Conservation (phyloP, 805 yeast species). For the Lipomyces orientalis region DNA sequence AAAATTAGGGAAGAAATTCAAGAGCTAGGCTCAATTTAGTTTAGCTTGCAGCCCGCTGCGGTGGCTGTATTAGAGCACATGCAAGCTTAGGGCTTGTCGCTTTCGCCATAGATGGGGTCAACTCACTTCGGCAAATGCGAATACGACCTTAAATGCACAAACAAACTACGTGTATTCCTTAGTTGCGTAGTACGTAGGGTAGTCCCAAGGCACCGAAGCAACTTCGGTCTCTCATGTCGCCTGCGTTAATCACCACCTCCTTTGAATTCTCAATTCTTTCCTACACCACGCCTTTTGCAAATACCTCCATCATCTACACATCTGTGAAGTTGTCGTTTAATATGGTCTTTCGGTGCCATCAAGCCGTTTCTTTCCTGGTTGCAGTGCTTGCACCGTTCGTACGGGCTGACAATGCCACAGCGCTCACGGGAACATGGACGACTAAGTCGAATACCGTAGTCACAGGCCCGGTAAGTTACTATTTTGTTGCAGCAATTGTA, state of each 20-base stretch:
- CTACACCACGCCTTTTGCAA: neutral
- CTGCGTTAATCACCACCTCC: neutral
- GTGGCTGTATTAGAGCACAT: neutral
- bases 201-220: neutral
- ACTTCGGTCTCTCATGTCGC: no score
- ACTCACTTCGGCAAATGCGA: neutral
- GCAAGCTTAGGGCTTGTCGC: neutral
- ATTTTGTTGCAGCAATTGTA: no score
- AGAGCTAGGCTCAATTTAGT: neutral
- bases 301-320: neutral
- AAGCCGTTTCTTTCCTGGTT: neutral
- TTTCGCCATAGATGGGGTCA: neutral
- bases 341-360: neutral
- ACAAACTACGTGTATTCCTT: neutral
- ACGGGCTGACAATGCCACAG: neutral
- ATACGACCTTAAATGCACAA: neutral
- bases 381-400: neutral
- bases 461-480: constrained; percentile 74
- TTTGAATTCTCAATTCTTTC: neutral
- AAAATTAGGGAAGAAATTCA: neutral
- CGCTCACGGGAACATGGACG: constrained; percentile 83
- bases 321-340: neutral
- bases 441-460: constrained; percentile 92
- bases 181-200: neutral
- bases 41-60: neutral